Evolutionary conservation across 1,284 basidiomycete species (phyloP).

Genomic region (Tetrapyrgos nigripes): DNA sequence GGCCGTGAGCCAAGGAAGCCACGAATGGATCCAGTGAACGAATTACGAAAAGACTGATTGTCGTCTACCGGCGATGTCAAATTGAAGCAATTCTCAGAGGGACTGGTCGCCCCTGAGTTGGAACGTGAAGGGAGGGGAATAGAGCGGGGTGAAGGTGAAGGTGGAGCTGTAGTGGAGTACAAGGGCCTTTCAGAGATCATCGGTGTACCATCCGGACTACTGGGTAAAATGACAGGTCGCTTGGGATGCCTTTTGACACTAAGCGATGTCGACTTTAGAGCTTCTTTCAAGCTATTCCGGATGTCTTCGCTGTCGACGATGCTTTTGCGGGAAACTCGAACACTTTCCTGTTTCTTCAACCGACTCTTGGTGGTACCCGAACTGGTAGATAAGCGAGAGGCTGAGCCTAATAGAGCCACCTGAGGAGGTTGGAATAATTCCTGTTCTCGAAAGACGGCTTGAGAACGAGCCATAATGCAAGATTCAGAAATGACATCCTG

Average conservation of each 20-base stretch:
- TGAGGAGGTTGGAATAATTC: conserved; percentile 66
- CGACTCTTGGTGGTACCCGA: conserved; percentile 52
- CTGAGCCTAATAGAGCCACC: conserved; percentile 42
- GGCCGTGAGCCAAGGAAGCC: conserved; percentile 13
- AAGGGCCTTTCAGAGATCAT: neutral
- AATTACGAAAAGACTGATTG: conserved; percentile 29
- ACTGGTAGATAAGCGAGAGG: conserved; percentile 34
- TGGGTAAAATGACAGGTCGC: conserved; percentile 50
- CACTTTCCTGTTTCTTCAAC: conserved; percentile 69
- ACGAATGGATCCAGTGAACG: conserved; percentile 13
- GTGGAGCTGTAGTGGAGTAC: conserved; percentile 33
- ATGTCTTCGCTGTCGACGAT: conserved; percentile 36
- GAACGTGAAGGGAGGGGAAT: conserved; percentile 46
- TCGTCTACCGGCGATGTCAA: conserved; percentile 24
- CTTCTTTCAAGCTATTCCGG: conserved; percentile 21
- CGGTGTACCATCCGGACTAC: conserved; percentile 27
- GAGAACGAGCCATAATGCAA: conserved; percentile 64
- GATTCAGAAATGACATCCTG: conserved; percentile 73
- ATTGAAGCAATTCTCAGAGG: conserved; percentile 28
- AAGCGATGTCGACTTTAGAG: conserved; percentile 37
- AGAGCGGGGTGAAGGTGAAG: conserved; percentile 55
- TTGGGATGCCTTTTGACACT: conserved; percentile 47
- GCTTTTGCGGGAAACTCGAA: conserved; percentile 61
- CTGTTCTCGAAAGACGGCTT: conserved; percentile 65
- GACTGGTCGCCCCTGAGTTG: conserved; percentile 42